A percentile compares a stretch with the other conserved stretches of the same genome.
These are phyloP conservation scores for Colletotrichum incanum DNA, from an alignment of 2,329 filamentous ascomycete species.

Conservation along the genomic window DNA sequence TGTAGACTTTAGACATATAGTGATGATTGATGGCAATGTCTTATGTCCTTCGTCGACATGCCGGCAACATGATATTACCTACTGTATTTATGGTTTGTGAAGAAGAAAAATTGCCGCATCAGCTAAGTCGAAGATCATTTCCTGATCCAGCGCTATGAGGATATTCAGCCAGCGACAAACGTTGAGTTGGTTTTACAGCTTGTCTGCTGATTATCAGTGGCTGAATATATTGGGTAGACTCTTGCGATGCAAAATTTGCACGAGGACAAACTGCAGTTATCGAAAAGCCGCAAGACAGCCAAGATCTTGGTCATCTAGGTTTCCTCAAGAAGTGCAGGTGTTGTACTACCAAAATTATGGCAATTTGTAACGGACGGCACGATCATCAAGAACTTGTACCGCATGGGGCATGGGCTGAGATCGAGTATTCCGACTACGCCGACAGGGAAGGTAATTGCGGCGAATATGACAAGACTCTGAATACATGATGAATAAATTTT, in stretches of 20 bases:
- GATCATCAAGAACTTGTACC: background rate
- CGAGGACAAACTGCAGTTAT: no score
- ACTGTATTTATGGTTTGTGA: background rate
- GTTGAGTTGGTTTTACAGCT: no score
- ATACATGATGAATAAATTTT: background rate
- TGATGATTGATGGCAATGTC: conserved; percentile 67
- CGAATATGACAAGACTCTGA: background rate
- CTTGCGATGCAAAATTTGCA: background rate
- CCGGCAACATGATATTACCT: background rate
- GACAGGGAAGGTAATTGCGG: background rate
- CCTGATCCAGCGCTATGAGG: background rate
- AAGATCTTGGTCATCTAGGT: no score
- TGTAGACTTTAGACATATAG: conserved; percentile 70
- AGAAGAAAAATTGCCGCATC: background rate
- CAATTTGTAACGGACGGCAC: no score
- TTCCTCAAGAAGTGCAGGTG: background rate
- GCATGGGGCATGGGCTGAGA: background rate
- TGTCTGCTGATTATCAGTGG: background rate
- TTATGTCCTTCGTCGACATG: background rate
- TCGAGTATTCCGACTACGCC: background rate
- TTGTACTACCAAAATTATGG: background rate
- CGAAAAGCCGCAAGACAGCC: no score
- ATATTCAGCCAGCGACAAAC: no score
- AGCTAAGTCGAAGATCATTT: background rate
- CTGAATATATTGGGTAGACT: background rate